Conservation (phyloP, 2,329 filamentous ascomycete species). For the Drechslera avenae region DNA sequence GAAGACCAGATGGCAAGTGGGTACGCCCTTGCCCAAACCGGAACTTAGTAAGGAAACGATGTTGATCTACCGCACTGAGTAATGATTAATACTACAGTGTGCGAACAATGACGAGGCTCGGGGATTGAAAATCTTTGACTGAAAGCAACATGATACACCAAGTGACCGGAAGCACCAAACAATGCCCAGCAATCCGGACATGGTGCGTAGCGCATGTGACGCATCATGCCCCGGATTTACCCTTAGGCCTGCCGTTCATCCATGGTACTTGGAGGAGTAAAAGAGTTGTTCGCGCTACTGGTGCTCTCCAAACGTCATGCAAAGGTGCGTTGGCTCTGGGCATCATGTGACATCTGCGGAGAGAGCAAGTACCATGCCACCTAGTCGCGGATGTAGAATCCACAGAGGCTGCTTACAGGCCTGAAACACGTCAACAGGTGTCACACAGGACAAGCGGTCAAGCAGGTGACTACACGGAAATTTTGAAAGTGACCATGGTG, state of each 20-base stretch:
- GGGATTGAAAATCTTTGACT: neutral
- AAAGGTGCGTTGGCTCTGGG: constrained; percentile 1
- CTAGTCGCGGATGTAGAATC: constrained; percentile 8
- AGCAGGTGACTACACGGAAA: constrained; percentile 11
- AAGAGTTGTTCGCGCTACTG: neutral
- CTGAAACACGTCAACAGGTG: constrained; percentile 19
- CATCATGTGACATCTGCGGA: neutral
- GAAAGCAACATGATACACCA: neutral
- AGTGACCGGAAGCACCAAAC: neutral
- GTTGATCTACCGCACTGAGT: constrained; percentile 4
- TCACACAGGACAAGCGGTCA: constrained; percentile 5
- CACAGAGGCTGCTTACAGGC: neutral
- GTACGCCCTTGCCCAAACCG: constrained; percentile 11
- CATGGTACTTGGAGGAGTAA: neutral
- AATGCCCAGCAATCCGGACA: neutral
- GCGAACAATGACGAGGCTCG: neutral
- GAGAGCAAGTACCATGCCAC: neutral
- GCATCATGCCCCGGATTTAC: neutral
- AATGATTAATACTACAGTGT: too few species aligned
- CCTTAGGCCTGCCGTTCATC: neutral
- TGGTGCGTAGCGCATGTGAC: constrained; percentile 5
- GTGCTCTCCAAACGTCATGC: constrained; percentile 6
- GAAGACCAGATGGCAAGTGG: constrained; percentile 5
- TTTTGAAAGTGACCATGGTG: constrained; percentile 9
- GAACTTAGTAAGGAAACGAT: constrained; percentile 8